phyloP scores from a whole-genome alignment of 768 basidiomycete species.

The Leccinum uliginosum region DNA sequence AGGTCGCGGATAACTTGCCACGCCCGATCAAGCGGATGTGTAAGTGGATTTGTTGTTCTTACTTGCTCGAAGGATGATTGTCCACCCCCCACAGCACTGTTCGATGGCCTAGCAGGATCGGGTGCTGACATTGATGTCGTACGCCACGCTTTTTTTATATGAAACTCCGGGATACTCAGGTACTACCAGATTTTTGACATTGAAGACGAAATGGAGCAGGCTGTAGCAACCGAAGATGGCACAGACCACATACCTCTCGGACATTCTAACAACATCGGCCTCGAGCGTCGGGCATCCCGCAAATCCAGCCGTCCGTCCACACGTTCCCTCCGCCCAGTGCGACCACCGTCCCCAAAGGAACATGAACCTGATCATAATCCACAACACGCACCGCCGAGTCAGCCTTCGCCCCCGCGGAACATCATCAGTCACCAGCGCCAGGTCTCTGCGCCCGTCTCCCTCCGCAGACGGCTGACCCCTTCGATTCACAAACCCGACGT shows the following conservation, averaged over 20 bases:
- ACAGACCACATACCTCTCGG: slow-evolving; percentile 9
- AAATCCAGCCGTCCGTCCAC: slow-evolving; percentile 32
- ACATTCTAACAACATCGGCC: slow-evolving; percentile 4
- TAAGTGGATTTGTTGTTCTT: slow-evolving; percentile 35
- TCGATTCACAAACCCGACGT: slow-evolving; percentile 21
- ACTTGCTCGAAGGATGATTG: neutral
- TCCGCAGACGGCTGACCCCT: slow-evolving; percentile 20
- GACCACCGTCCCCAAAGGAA: slow-evolving; percentile 21
- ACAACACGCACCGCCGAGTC: neutral
- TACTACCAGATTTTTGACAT: slow-evolving; percentile 68
- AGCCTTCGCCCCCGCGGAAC: slow-evolving; percentile 9
- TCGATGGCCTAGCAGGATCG: slow-evolving; percentile 74
- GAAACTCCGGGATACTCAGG: neutral
- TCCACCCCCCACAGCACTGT: slow-evolving; percentile 50
- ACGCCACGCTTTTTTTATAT: slow-evolving; percentile 16
- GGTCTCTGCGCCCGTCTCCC: slow-evolving; percentile 8
- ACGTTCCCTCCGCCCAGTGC: slow-evolving; percentile 18
- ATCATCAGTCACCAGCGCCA: slow-evolving; percentile 10
- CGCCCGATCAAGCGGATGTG: slow-evolving; percentile 69
- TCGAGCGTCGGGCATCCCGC: slow-evolving; percentile 31
- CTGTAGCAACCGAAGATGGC: slow-evolving; percentile 7
- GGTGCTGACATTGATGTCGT: slow-evolving; percentile 74
- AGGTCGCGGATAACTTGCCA: slow-evolving; percentile 69
- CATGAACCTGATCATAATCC: slow-evolving; percentile 7
- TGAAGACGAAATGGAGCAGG: slow-evolving; percentile 47